These are phyloP conservation scores for Periconia sp. DNA, from an alignment of 2,329 filamentous ascomycete species.

Conservation along the genomic window DNA sequence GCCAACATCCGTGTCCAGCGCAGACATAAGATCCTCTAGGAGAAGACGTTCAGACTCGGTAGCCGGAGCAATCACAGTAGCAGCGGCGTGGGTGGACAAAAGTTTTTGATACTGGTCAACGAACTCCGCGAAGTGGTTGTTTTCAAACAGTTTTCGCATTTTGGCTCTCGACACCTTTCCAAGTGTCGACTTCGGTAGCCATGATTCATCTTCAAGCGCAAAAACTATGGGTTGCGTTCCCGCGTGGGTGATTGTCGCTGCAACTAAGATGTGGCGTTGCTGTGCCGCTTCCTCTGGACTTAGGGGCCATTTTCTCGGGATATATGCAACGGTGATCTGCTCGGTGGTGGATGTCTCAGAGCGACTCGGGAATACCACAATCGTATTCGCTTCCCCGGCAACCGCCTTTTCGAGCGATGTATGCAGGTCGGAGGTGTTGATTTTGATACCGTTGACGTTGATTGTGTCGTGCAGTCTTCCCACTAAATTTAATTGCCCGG, in stretches of 20 bases:
- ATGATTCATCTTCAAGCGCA: constrained; percentile 20
- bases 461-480: constrained; percentile 32
- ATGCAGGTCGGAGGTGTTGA: constrained; percentile 25
- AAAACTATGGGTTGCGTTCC: constrained; percentile 31
- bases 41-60: not conserved
- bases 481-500: constrained; percentile 23
- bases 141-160: constrained; percentile 33
- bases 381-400: constrained; percentile 16
- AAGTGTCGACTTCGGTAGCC: constrained; percentile 46
- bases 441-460: constrained; percentile 38
- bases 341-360: constrained; percentile 5
- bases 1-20: not conserved
- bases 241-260: not conserved
- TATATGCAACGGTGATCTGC: constrained; percentile 8
- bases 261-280: not conserved
- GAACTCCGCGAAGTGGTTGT: constrained; percentile 1
- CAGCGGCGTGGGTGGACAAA: too few species aligned
- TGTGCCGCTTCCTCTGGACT: not conserved
- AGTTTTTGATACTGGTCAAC: not conserved
- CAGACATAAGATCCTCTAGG: not conserved
- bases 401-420: constrained; percentile 22
- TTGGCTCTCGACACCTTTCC: constrained; percentile 52
- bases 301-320: not conserved
- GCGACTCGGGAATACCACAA: too few species aligned
- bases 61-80: not conserved